phyloP scores from a whole-genome alignment of 148 eudicot genomes.

The Chenopodium berlandieri region DNA sequence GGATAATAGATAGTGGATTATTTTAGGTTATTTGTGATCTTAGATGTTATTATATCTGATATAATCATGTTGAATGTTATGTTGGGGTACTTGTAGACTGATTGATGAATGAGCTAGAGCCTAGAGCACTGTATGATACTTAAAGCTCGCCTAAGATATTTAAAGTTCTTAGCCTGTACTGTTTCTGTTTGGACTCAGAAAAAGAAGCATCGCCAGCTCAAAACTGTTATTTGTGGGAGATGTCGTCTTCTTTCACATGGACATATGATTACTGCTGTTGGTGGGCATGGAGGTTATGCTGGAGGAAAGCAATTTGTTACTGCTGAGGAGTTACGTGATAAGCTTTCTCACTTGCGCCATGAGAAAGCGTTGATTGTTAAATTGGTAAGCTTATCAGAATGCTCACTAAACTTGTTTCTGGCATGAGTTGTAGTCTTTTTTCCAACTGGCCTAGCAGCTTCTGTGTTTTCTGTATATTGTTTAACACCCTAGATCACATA shows the following conservation, averaged over 20 bases:
- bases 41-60: neutral
- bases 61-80: neutral
- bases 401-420: constrained; percentile 6
- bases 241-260: constrained; percentile 92
- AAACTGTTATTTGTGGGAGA: constrained; percentile 81
- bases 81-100: neutral
- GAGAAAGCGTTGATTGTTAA: constrained; percentile 91
- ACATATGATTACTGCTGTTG: constrained; percentile 96
- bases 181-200: constrained; percentile 50
- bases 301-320: constrained; percentile 95
- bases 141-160: neutral
- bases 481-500: neutral
- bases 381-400: constrained; percentile 46
- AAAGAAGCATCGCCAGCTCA: constrained; percentile 88
- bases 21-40: neutral
- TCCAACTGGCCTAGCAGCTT: too few relatives aligned
- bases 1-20: neutral
- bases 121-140: neutral
- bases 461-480: neutral
- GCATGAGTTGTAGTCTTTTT: neutral
- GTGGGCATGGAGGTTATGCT: constrained; percentile 96
- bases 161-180: constrained; percentile 4
- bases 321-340: constrained; percentile 87
- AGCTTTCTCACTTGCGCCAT: constrained; percentile 85
- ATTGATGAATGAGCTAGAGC: neutral